phyloP scores from a whole-genome alignment of 73 alveolate species.

The Stentor roeselii region DNA sequence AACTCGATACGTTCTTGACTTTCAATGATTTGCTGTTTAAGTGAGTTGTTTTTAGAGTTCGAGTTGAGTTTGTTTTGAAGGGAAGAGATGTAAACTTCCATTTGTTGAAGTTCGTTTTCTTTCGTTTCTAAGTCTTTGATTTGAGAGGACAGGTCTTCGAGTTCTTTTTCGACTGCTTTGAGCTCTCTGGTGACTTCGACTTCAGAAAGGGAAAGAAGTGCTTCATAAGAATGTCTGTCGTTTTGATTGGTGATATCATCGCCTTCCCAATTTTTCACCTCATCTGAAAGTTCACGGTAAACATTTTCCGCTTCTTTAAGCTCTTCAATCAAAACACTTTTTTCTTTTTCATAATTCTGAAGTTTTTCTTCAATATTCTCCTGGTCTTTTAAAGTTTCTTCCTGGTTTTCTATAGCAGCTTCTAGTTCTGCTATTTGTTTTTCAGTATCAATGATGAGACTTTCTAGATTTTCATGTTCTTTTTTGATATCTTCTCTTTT shows the following conservation, averaged over 20 bases:
- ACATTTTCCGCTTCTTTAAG: not conserved
- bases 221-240: not conserved
- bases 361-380: conserved; percentile 1
- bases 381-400: not conserved
- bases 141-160: not conserved
- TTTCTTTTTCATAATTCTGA: not conserved
- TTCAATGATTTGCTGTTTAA: not conserved
- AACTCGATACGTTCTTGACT: not conserved
- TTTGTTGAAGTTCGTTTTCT: not conserved
- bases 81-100: not conserved
- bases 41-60: no score
- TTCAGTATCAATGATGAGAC: not conserved
- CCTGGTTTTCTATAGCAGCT: not conserved
- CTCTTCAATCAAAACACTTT: not conserved
- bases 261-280: not conserved
- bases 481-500: not conserved
- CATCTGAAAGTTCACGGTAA: not conserved
- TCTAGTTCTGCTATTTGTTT: not conserved
- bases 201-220: not conserved
- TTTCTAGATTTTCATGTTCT: not conserved
- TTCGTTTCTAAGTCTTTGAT: not conserved
- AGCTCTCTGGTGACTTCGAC: not conserved
- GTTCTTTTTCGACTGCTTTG: not conserved
- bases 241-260: not conserved
- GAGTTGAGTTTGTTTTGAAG: not conserved